Evolutionary conservation across 305 asterid genomes (phyloP).

Genomic region (Salvia sclarea): DNA sequence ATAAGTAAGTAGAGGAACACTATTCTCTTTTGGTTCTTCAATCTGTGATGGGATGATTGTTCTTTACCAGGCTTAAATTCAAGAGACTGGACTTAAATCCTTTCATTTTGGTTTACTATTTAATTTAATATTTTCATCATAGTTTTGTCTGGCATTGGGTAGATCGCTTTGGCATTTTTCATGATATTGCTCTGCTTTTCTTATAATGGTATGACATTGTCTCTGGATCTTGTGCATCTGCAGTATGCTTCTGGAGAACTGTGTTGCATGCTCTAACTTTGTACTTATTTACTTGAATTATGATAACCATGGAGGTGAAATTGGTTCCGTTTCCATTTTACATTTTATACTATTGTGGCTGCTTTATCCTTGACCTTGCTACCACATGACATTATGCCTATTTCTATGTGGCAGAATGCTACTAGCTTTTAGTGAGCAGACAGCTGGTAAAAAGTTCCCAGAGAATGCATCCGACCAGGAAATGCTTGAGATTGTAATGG

Average conservation of each 20-base stretch:
- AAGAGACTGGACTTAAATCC: background rate
- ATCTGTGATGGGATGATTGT: background rate
- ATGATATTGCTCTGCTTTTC: background rate
- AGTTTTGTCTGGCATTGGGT: background rate
- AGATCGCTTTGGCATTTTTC: background rate
- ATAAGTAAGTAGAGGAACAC: background rate
- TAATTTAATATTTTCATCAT: background rate
- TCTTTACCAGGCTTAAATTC: background rate
- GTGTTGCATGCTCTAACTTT: constrained; percentile 18
- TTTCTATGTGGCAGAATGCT: constrained; percentile 72
- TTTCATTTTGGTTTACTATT: background rate
- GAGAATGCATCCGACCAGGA: constrained; percentile 79
- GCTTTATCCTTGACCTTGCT: constrained; percentile 26
- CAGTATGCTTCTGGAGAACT: constrained; percentile 19
- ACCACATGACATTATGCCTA: constrained; percentile 19
- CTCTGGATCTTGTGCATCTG: constrained; percentile 9
- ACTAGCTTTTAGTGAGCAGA: constrained; percentile 88
- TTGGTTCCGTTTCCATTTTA: constrained; percentile 10
- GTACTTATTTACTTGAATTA: constrained; percentile 9
- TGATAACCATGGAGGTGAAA: constrained; percentile 21
- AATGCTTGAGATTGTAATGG: constrained; percentile 96
- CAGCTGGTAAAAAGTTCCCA: constrained; percentile 70
- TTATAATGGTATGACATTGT: constrained; percentile 5
- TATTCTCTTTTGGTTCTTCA: background rate
- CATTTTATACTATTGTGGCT: constrained; percentile 17